phyloP scores from a whole-genome alignment of 306 rosid genomes.

The Pachyrhizus erosus region DNA sequence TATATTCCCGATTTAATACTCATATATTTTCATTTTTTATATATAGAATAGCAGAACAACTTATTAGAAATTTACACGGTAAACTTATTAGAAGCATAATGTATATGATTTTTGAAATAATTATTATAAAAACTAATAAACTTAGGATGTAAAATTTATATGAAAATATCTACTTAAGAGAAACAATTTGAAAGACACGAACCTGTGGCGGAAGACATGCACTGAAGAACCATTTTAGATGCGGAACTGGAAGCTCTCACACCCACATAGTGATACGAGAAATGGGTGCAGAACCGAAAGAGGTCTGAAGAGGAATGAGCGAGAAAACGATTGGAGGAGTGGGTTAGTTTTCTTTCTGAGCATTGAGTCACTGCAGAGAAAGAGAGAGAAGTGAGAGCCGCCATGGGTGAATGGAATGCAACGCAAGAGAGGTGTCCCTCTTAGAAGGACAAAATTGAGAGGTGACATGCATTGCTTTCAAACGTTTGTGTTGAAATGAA shows the following conservation, averaged over 20 bases:
- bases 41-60: too few species aligned
- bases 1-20: too few species aligned
- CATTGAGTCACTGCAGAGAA: slow-evolving; percentile 65
- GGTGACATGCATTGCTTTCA: slow-evolving; percentile 36
- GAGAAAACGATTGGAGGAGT: slow-evolving; percentile 54
- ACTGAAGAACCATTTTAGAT: slow-evolving; percentile 66
- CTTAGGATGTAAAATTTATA: too few species aligned
- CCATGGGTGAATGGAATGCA: slow-evolving; percentile 51
- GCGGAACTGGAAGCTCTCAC: slow-evolving; percentile 48
- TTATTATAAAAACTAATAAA: too few species aligned
- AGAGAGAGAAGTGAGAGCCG: slow-evolving; percentile 72
- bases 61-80: too few species aligned
- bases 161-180: too few species aligned
- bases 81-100: too few species aligned
- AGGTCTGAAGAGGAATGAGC: slow-evolving; percentile 55
- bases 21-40: too few species aligned
- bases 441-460: slow-evolving; percentile 39
- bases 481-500: slow-evolving; percentile 27
- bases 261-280: slow-evolving; percentile 44
- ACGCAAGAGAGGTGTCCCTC: slow-evolving; percentile 31
- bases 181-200: not conserved
- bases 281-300: slow-evolving; percentile 52
- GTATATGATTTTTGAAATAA: too few species aligned
- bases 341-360: slow-evolving; percentile 52
- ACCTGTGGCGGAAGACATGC: slow-evolving; percentile 74